Conservation (phyloP, 2,329 filamentous ascomycete species). For the Colletotrichum paranaense region DNA sequence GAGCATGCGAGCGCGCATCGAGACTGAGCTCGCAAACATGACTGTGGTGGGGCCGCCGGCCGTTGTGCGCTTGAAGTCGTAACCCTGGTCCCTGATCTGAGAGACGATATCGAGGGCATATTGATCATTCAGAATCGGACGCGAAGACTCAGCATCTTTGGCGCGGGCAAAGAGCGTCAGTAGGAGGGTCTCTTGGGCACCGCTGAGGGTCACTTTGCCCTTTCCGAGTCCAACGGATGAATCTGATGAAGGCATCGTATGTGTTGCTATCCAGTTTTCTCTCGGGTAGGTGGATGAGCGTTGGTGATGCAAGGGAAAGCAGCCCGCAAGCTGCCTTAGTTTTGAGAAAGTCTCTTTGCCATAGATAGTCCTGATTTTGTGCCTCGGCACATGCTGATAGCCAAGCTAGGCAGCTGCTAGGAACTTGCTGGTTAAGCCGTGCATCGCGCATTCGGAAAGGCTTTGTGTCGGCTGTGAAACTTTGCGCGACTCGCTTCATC, state of each 20-base stretch:
- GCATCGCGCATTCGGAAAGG: neutral
- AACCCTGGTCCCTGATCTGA: slow-evolving; percentile 15
- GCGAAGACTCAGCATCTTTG: slow-evolving; percentile 26
- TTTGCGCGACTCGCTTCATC: neutral
- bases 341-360: neutral
- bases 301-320: neutral
- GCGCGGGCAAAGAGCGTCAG: slow-evolving; percentile 33
- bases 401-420: neutral
- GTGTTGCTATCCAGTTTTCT: neutral
- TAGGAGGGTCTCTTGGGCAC: slow-evolving; percentile 36
- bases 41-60: neutral
- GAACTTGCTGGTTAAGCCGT: neutral
- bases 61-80: slow-evolving; percentile 23
- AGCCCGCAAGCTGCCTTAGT: neutral
- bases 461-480: neutral
- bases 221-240: slow-evolving; percentile 14
- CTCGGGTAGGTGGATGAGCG: too few species aligned
- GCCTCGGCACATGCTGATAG: neutral
- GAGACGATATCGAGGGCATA: slow-evolving; percentile 27
- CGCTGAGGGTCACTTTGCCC: slow-evolving; percentile 24
- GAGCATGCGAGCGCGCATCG: slow-evolving; percentile 28
- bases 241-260: slow-evolving; percentile 1
- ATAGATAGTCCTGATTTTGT: neutral
- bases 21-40: neutral
- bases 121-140: slow-evolving; percentile 33